Base-by-base conservation (phyloP, 495 filamentous ascomycete species). In the Immersiella caudata region DNA sequence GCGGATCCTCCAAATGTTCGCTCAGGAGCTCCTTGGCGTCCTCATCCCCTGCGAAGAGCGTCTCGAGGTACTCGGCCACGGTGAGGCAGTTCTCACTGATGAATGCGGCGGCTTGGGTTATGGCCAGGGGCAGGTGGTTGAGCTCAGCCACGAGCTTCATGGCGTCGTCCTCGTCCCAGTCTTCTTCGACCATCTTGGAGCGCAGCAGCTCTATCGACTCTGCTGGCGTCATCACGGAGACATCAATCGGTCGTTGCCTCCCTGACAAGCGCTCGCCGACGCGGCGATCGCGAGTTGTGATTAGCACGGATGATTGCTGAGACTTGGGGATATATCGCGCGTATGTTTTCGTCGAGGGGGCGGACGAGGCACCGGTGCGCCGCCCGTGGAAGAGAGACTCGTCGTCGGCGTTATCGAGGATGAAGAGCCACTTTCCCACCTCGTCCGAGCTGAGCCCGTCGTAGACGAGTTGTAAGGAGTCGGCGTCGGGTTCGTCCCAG, bases 341-440 rank as follows among this genome's bases (percentile, higher is more conserved):
- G 21, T 24, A 27, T 27, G 52, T 24, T 20, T 56, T 46, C 16
- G 40, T 46, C 16, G 40, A 46, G 16, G 40, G 40, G 40, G 40
- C 9, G 40, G 40, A 27, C 22, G 21, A 27, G 20, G 21, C 25
- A n/a, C 52, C 52, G 8, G 52, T 16, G 21, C 25, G 52, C 18
- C 25, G 21, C 52, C 21, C 52, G 18, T 56, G 25, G 52, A 56
- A 56, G 18, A 56, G 21, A 20, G 21, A 27, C 9, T 27, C 52
- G 52, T 56, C 52, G 52, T 56, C 52, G 52, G 52, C 52, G 52
- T 56, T 56, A n/a, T 56, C 52, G 52, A 56, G 52, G 21, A 56
- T 27, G 11, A 56, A 24, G 21, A 56, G 52, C 52, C 52, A 56
- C 18, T 27, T 24, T 12, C 52, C 52, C 9, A 9, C 9, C 2